Evolutionary conservation across 768 basidiomycete species (phyloP).

Genomic region (Collybia nuda): DNA sequence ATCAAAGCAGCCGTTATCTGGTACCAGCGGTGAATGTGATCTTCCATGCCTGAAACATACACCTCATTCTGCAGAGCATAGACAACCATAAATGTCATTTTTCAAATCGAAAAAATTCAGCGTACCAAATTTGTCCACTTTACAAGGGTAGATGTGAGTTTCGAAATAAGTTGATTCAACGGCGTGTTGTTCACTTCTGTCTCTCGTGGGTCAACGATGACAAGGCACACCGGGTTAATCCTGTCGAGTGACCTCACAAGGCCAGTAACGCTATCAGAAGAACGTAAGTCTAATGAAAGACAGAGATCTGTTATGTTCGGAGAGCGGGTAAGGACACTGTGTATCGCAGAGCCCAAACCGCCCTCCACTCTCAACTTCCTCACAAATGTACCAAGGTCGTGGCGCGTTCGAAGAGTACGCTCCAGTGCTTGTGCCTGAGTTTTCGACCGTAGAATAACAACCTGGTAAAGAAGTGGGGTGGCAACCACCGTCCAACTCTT

Average conservation of each 20-base stretch:
- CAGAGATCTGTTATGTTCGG: constrained; percentile 10
- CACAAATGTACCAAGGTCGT: constrained; percentile 8
- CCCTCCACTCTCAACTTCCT: constrained; percentile 15
- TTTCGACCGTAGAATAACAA: constrained; percentile 16
- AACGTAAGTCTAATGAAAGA: constrained; percentile 6
- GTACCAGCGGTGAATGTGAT: background rate
- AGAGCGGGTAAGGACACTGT: constrained; percentile 3
- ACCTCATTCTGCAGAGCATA: background rate
- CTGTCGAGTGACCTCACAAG: constrained; percentile 5
- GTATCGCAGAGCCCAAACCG: constrained; percentile 8
- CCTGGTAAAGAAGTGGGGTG: constrained; percentile 14
- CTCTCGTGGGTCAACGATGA: background rate
- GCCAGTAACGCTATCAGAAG: constrained; percentile 5
- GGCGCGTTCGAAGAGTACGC: constrained; percentile 3
- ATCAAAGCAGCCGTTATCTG: background rate
- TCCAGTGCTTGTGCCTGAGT: constrained; percentile 15
- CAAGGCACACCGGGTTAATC: constrained; percentile 4
- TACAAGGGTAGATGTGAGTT: background rate
- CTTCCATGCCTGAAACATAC: background rate
- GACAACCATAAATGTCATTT: background rate
- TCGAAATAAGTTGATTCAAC: background rate
- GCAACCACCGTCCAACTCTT: constrained; percentile 17
- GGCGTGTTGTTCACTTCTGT: background rate
- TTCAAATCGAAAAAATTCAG: too few species aligned
- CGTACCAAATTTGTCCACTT: background rate